Evolutionary conservation across 73 alveolate species (phyloP).

Genomic region (Tetrahymena thermophila): DNA sequence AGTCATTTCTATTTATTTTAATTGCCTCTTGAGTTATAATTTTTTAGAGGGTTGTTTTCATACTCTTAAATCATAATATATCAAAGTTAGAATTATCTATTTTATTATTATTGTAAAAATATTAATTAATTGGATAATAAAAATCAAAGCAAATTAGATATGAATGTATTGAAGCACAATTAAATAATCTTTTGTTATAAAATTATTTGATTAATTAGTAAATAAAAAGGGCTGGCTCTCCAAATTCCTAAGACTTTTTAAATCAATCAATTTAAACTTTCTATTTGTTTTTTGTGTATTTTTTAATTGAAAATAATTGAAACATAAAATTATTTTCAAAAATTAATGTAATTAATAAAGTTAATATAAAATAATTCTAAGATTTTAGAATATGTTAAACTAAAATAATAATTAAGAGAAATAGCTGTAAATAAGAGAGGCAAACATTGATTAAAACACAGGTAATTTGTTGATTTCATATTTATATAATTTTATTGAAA

Average conservation of each 20-base stretch:
- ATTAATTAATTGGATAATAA: too few relatives aligned
- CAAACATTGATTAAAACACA: not conserved
- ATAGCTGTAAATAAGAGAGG: not conserved
- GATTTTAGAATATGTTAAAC: not conserved
- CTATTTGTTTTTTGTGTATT: not conserved
- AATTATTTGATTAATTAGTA: not conserved
- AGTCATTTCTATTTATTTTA: too few relatives aligned
- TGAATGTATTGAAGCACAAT: too few relatives aligned
- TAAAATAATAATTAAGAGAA: not conserved
- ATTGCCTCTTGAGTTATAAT: too few relatives aligned
- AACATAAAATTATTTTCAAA: too few relatives aligned
- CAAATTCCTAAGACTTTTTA: not conserved
- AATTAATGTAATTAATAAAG: not conserved
- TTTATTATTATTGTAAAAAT: too few relatives aligned
- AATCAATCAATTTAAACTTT: too few relatives aligned
- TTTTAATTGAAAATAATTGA: not conserved
- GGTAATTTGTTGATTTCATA: not conserved
- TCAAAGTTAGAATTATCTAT: too few relatives aligned
- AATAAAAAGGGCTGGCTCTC: not conserved
- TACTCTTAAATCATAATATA: too few relatives aligned
- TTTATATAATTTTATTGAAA: not conserved
- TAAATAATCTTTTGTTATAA: too few relatives aligned
- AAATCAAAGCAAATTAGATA: too few relatives aligned
- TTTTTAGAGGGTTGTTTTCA: too few relatives aligned
- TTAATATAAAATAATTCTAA: not conserved